A percentile compares a stretch with the other conserved stretches of the same genome.
Conservation (phyloP, 768 basidiomycete species). For the Leccinellum albellum region DNA sequence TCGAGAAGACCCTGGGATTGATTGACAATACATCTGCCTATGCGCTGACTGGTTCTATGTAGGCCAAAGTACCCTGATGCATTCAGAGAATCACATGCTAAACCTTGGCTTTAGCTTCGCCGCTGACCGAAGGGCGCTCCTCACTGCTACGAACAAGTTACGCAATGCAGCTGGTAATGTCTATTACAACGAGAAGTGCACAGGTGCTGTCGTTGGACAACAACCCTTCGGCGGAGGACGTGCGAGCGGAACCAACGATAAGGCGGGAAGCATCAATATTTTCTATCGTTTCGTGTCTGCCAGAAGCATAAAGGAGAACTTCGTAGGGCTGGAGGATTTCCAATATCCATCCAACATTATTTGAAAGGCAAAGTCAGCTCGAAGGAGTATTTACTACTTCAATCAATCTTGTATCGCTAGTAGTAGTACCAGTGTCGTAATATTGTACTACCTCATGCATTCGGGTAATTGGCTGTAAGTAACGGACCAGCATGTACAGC, state of each 20-base stretch:
- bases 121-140: constrained; percentile 71
- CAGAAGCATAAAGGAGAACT: constrained; percentile 96
- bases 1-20: constrained; percentile 80
- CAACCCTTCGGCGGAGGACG: constrained; percentile 97
- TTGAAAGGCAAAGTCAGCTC: constrained; percentile 30
- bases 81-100: constrained; percentile 5
- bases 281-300: constrained; percentile 82
- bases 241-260: constrained; percentile 95
- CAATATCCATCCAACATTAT: constrained; percentile 84
- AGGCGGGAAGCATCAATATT: constrained; percentile 81
- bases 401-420: background rate
- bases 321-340: constrained; percentile 77
- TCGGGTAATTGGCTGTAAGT: background rate
- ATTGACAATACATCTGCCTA: constrained; percentile 86
- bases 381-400: background rate
- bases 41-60: constrained; percentile 94
- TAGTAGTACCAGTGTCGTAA: too few species aligned
- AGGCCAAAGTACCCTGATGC: constrained; percentile 27
- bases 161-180: constrained; percentile 94
- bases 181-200: constrained; percentile 98
- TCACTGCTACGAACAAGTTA: constrained; percentile 75
- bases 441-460: background rate
- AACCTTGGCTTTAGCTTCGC: constrained; percentile 59
- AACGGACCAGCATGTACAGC: background rate
- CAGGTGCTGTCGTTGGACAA: constrained; percentile 95